These are phyloP conservation scores for Pontederia paniculata DNA, from an alignment of 176 grass and related monocot species.

Conservation along the genomic window DNA sequence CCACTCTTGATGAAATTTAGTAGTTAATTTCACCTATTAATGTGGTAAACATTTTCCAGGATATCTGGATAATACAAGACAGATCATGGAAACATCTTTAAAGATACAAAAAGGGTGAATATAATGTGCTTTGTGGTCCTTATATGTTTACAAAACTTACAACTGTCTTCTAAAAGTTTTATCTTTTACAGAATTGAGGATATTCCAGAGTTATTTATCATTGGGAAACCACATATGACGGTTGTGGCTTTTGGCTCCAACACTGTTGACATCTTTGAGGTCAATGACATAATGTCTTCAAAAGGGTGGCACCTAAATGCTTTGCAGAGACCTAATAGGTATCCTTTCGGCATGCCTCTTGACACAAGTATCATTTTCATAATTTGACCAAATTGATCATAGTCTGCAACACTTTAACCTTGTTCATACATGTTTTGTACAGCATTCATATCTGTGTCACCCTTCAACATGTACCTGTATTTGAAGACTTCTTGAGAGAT, in stretches of 20 bases:
- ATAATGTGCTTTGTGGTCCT: constrained; percentile 9
- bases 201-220: constrained; percentile 62
- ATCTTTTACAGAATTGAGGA: constrained; percentile 50
- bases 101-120: constrained; percentile 85
- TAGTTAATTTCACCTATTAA: constrained; percentile 5
- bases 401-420: background rate
- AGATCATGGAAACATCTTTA: constrained; percentile 85
- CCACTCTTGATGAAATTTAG: background rate
- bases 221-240: constrained; percentile 83
- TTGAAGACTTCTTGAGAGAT: constrained; percentile 56
- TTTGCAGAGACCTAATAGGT: constrained; percentile 62
- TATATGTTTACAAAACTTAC: background rate
- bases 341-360: background rate
- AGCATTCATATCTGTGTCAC: constrained; percentile 96
- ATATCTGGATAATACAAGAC: constrained; percentile 72
- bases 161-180: background rate
- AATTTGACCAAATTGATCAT: too few relatives aligned
- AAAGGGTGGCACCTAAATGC: constrained; percentile 97
- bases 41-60: constrained; percentile 33
- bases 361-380: background rate
- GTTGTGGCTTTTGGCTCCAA: constrained; percentile 77
- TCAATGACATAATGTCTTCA: constrained; percentile 90
- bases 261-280: constrained; percentile 80
- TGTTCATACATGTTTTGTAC: background rate
- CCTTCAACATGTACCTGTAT: constrained; percentile 54